Base-by-base conservation (phyloP, 2,329 filamentous ascomycete genomes). In the Nannizziopsis barbatae region DNA sequence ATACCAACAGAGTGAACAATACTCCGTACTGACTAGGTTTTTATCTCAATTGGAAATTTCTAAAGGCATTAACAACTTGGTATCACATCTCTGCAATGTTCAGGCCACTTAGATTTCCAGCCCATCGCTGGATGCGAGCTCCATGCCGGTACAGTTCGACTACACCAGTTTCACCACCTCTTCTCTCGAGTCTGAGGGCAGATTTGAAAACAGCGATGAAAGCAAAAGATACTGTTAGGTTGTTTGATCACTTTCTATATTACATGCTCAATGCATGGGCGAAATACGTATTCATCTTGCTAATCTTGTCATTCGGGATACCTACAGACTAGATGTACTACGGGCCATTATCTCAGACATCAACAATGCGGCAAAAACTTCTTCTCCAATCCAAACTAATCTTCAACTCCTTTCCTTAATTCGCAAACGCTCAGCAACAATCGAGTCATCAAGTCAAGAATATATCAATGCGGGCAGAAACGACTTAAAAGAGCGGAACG, bases 151-250 rank as follows among this genome's bases (percentile, higher is more conserved):
- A 63, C 62, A 68, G 64, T 50, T 70, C 68, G 18, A 67, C 58
- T 15, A 56, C 58, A 31, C 58, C 63, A 17, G 52, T 60, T 37
- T 47, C 62, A 49, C 68, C 71, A 48, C 67, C 70, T 9, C 59
- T 74, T 48, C 66, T 73, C 57, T 56, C 61, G 41, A 69, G 66
- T 50, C 58, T 74, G 49, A 65, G 67, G 47, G 56, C 63, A 50
- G 71, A 74, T 56, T 58, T 74, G 39, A 74, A 73, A 57, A 61
- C 58, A 37, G 71, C 71, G 42, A 72, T 74, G 71, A 64, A 64
- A 53, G 70, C 70, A 12, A 74, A 72, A 58, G 71, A 74, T 52
- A 68, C 61, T 17, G 55, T 65, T 11, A 66, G 68, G 71, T 72
- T 60, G 31, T 51, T 51, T 40, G 38, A 27, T 20, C 4, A 15